phyloP scores from a whole-genome alignment of 306 rosid species.

The Malus fusca region DNA sequence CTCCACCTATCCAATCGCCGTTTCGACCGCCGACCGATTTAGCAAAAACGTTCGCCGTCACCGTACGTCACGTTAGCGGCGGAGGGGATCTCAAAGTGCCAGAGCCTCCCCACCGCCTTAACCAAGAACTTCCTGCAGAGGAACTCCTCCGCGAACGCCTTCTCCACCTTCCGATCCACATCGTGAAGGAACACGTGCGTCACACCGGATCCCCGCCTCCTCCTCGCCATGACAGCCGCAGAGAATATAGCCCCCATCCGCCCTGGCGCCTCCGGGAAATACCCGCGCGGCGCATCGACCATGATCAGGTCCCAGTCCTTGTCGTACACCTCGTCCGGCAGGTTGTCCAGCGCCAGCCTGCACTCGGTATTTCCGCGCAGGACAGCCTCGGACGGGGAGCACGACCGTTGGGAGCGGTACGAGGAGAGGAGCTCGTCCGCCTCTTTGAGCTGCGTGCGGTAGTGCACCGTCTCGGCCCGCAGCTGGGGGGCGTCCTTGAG shows the following conservation, averaged over 20 bases:
- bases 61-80: conserved; percentile 9
- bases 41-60: conserved; percentile 28
- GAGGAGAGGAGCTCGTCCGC: conserved; percentile 40
- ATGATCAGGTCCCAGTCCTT: conserved; percentile 87
- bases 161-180: conserved; percentile 82
- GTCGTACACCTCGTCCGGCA: conserved; percentile 62
- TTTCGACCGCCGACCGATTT: neutral
- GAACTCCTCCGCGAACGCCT: conserved; percentile 63
- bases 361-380: conserved; percentile 53
- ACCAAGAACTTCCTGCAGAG: conserved; percentile 56
- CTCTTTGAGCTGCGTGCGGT: conserved; percentile 62
- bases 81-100: conserved; percentile 74
- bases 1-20: neutral
- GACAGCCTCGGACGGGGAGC: conserved; percentile 36
- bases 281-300: conserved; percentile 86
- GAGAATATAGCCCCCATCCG: conserved; percentile 86
- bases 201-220: conserved; percentile 53
- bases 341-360: conserved; percentile 55
- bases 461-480: conserved; percentile 49
- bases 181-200: conserved; percentile 91
- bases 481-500: conserved; percentile 56
- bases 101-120: conserved; percentile 57
- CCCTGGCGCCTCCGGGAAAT: conserved; percentile 79
- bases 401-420: conserved; percentile 32
- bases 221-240: conserved; percentile 83